Evolutionary conservation across 306 rosid genomes (phyloP).

Genomic region (Corylus americana): DNA sequence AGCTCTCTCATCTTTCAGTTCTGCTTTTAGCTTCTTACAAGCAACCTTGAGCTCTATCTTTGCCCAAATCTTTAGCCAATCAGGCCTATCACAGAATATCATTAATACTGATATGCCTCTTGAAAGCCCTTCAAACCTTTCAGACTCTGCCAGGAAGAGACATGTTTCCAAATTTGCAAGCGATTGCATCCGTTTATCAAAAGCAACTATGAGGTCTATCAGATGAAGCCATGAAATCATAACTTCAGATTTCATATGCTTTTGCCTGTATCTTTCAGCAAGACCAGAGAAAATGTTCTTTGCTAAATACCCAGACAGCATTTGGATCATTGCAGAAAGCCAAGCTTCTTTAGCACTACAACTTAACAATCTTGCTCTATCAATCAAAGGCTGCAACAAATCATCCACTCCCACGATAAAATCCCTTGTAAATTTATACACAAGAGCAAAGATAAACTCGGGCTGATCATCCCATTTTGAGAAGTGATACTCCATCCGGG

Average conservation of each 20-base stretch:
- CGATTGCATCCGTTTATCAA: slow-evolving; percentile 63
- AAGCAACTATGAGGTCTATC: slow-evolving; percentile 52
- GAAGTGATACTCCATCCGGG: slow-evolving; percentile 72
- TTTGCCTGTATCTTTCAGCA: slow-evolving; percentile 49
- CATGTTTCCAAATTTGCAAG: slow-evolving; percentile 51
- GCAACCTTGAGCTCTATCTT: slow-evolving; percentile 74
- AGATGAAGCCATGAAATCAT: slow-evolving; percentile 69
- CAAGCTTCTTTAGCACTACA: slow-evolving; percentile 85
- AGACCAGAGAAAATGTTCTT: slow-evolving; percentile 52
- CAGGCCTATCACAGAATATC: slow-evolving; percentile 57
- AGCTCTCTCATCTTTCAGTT: slow-evolving; percentile 54
- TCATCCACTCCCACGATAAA: slow-evolving; percentile 70
- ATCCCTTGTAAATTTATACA: slow-evolving; percentile 53
- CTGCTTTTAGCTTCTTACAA: slow-evolving; percentile 55
- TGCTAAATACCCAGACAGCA: slow-evolving; percentile 62
- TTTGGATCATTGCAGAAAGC: slow-evolving; percentile 67
- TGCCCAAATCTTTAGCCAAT: slow-evolving; percentile 82
- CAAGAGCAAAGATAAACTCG: slow-evolving; percentile 66
- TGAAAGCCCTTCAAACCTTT: slow-evolving; percentile 47
- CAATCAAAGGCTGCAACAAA: slow-evolving; percentile 80
- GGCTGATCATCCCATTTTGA: slow-evolving; percentile 73
- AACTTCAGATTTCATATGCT: slow-evolving; percentile 47
- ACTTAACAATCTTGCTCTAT: slow-evolving; percentile 59
- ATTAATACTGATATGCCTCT: slow-evolving; percentile 51
- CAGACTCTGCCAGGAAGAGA: slow-evolving; percentile 44